Conservation (phyloP, 805 yeast genomes). For the Cephaloascus fragrans region DNA sequence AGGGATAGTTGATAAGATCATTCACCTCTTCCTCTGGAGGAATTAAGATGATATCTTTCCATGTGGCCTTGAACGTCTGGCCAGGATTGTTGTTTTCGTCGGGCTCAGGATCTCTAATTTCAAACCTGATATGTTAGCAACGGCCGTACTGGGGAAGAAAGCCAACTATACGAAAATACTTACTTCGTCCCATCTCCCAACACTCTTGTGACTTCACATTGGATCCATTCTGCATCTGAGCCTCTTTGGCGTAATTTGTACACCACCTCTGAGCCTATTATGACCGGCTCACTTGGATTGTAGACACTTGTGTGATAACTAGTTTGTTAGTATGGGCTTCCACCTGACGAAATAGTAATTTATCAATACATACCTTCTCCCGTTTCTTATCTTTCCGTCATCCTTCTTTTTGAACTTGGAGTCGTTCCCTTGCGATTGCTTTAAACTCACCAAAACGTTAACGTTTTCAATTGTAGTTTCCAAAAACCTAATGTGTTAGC, state of each 20-base stretch:
- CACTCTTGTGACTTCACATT: conserved; percentile 77
- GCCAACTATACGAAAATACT: conserved; percentile 5
- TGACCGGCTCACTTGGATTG: conserved; percentile 49
- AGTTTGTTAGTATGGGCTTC: neutral
- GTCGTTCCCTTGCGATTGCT: conserved; percentile 5
- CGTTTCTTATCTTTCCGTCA: conserved; percentile 11
- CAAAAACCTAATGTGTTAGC: conserved; percentile 17
- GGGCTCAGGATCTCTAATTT: conserved; percentile 96
- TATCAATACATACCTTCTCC: conserved; percentile 14
- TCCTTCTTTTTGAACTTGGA: conserved; percentile 3
- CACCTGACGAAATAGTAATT: no score
- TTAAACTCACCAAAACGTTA: conserved; percentile 28
- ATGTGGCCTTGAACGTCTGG: conserved; percentile 70
- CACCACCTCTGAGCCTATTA: conserved; percentile 78
- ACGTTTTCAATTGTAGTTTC: conserved; percentile 36
- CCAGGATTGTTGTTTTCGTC: conserved; percentile 89
- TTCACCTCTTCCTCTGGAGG: conserved; percentile 40
- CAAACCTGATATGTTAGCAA: conserved; percentile 39
- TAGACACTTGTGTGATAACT: conserved; percentile 37
- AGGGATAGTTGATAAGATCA: conserved; percentile 45
- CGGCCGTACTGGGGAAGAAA: neutral
- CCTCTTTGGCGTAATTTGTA: conserved; percentile 64
- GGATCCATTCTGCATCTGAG: conserved; percentile 89
- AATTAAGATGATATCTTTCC: conserved; percentile 70
- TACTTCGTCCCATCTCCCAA: conserved; percentile 54